Evolutionary conservation across 1,284 basidiomycete genomes (phyloP).

Genomic region (Malassezia pachydermatis): DNA sequence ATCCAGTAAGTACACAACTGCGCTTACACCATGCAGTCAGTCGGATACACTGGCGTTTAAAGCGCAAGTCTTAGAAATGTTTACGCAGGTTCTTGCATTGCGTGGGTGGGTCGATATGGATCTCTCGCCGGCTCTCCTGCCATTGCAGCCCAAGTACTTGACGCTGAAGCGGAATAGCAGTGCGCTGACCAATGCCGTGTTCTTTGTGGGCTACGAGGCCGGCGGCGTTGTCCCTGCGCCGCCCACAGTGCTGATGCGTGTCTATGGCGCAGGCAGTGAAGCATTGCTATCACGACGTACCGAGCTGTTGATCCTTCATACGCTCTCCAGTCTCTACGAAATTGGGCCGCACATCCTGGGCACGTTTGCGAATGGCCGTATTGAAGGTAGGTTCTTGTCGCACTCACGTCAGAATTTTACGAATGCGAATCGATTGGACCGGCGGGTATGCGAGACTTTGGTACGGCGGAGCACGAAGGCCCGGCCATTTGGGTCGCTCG

Average conservation of each 20-base stretch:
- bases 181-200: constrained; percentile 44
- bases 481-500: constrained; percentile 42
- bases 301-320: constrained; percentile 45
- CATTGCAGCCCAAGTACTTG: constrained; percentile 23
- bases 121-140: constrained; percentile 23
- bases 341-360: constrained; percentile 47
- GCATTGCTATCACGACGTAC: constrained; percentile 38
- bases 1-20: constrained; percentile 19
- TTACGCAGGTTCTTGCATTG: constrained; percentile 28
- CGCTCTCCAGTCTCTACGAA: constrained; percentile 43
- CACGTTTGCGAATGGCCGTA: constrained; percentile 45
- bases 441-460: constrained; percentile 38
- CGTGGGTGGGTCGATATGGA: constrained; percentile 30
- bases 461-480: constrained; percentile 32
- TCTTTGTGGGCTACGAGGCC: constrained; percentile 38
- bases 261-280: constrained; percentile 42
- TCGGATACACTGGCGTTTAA: constrained; percentile 29
- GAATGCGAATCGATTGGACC: constrained; percentile 39
- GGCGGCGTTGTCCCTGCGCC: constrained; percentile 11
- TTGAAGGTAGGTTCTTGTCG: constrained; percentile 25
- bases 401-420: constrained; percentile 30
- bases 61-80: constrained; percentile 29
- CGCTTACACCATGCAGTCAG: constrained; percentile 12
- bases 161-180: constrained; percentile 38
- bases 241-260: constrained; percentile 39